Evolutionary conservation across 2,329 filamentous ascomycete genomes (phyloP).

Genomic region (Aspergillus sp.): DNA sequence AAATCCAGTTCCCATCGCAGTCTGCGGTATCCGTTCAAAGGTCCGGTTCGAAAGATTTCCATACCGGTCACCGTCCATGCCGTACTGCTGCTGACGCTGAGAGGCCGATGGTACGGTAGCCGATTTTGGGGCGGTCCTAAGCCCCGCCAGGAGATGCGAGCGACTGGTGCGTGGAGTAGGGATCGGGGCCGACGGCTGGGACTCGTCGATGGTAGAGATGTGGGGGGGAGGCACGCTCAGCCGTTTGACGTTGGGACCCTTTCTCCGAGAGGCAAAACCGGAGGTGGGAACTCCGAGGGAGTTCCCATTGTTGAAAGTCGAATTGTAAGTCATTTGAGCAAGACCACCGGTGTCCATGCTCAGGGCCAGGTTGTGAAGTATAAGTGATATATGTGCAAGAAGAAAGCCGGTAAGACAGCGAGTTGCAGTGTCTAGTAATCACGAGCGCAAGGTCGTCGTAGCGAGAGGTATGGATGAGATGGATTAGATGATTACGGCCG

Average conservation of each 20-base stretch:
- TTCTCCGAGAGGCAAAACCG: constrained; percentile 80
- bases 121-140: constrained; percentile 90
- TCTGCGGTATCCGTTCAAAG: constrained; percentile 55
- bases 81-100: constrained; percentile 56
- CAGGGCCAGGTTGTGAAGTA: constrained; percentile 25
- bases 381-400: constrained; percentile 29
- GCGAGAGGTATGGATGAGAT: constrained; percentile 1
- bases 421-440: constrained; percentile 3
- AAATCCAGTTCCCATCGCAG: constrained; percentile 56
- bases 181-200: constrained; percentile 62
- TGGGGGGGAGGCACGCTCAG: constrained; percentile 76
- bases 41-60: constrained; percentile 42
- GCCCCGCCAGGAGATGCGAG: constrained; percentile 86
- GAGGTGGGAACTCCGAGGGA: constrained; percentile 73
- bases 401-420: constrained; percentile 10
- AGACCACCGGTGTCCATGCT: constrained; percentile 94
- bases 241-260: constrained; percentile 85
- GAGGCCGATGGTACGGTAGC: constrained; percentile 67
- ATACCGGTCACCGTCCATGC: constrained; percentile 49
- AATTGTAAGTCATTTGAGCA: constrained; percentile 96
- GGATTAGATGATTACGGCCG: constrained; percentile 33
- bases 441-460: constrained; percentile 1
- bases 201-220: constrained; percentile 63
- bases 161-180: constrained; percentile 90
- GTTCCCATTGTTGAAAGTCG: constrained; percentile 62